Evolutionary conservation across 108 stramenopile genomes (phyloP).

Genomic region (Discostella stelligeroides): DNA sequence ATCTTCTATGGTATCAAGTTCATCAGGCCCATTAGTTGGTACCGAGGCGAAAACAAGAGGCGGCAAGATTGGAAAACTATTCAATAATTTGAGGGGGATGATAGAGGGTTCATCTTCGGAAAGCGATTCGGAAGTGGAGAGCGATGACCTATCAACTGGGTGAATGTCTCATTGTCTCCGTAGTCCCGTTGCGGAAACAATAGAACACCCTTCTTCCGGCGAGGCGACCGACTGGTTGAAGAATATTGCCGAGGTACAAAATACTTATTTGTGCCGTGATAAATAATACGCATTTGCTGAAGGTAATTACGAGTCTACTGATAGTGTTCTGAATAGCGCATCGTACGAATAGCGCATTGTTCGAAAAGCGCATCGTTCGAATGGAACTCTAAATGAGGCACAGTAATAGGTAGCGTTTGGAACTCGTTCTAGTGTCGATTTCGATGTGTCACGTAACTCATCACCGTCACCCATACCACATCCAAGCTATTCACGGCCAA

Average conservation of each 20-base stretch:
- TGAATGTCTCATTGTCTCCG: not conserved
- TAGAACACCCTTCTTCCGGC: too few species aligned
- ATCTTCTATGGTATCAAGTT: not conserved
- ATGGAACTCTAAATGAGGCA: too few species aligned
- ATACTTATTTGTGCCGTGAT: too few species aligned
- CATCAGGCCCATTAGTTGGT: slow-evolving; percentile 1
- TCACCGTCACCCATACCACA: slow-evolving; percentile 49
- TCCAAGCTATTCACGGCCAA: slow-evolving; percentile 49
- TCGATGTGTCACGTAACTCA: slow-evolving; percentile 49
- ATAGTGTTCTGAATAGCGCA: too few species aligned
- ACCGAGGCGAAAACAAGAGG: not conserved
- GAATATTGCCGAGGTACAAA: too few species aligned
- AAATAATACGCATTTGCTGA: too few species aligned
- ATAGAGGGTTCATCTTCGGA: slow-evolving; percentile 34
- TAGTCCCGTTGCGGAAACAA: too few species aligned
- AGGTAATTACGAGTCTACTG: too few species aligned
- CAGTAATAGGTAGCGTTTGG: too few species aligned
- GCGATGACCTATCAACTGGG: slow-evolving; percentile 3
- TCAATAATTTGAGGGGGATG: slow-evolving; percentile 34
- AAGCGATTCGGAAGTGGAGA: slow-evolving; percentile 19
- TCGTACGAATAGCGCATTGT: too few species aligned
- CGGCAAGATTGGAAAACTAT: slow-evolving; percentile 21
- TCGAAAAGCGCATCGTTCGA: too few species aligned
- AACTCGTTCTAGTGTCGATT: slow-evolving; percentile 35
- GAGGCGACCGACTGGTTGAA: too few species aligned